phyloP scores from a whole-genome alignment of 2,329 filamentous ascomycete species.

The Colletotrichum musae region DNA sequence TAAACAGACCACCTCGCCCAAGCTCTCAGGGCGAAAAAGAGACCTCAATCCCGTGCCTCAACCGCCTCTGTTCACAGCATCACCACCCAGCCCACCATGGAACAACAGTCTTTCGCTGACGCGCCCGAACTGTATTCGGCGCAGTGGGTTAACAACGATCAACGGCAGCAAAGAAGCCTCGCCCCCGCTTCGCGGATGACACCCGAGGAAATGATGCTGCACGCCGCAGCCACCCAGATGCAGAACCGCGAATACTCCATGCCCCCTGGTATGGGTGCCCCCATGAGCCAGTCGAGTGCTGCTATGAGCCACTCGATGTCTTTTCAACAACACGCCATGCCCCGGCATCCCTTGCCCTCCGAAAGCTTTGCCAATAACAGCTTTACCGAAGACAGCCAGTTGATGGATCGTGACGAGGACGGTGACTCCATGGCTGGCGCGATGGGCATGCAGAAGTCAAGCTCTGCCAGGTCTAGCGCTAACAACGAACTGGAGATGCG shows the following conservation, averaged over 20 bases:
- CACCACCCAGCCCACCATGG: slow-evolving; percentile 66
- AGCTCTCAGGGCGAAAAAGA: slow-evolving; percentile 59
- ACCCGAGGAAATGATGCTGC: slow-evolving; percentile 72
- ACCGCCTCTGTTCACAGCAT: slow-evolving; percentile 71
- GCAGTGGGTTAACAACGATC: slow-evolving; percentile 65
- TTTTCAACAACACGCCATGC: slow-evolving; percentile 55
- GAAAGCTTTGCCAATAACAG: slow-evolving; percentile 69
- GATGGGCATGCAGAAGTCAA: slow-evolving; percentile 65
- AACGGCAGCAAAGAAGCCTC: slow-evolving; percentile 61
- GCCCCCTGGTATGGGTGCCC: slow-evolving; percentile 64
- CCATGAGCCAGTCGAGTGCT: slow-evolving; percentile 49
- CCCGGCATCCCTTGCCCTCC: slow-evolving; percentile 66
- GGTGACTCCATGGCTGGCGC: slow-evolving; percentile 65
- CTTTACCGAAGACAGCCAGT: slow-evolving; percentile 73
- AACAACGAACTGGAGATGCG: slow-evolving; percentile 88
- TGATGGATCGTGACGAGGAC: slow-evolving; percentile 74
- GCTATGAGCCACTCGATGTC: slow-evolving; percentile 44
- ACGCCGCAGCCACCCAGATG: slow-evolving; percentile 67
- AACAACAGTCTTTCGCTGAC: slow-evolving; percentile 62
- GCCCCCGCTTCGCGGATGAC: slow-evolving; percentile 62
- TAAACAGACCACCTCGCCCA: slow-evolving; percentile 51
- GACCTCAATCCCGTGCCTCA: slow-evolving; percentile 68
- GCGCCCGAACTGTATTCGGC: slow-evolving; percentile 60
- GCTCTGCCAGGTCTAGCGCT: slow-evolving; percentile 76
- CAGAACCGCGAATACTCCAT: slow-evolving; percentile 65